Conservation (phyloP, 768 basidiomycete genomes). For the Flagelloscypha sp. region DNA sequence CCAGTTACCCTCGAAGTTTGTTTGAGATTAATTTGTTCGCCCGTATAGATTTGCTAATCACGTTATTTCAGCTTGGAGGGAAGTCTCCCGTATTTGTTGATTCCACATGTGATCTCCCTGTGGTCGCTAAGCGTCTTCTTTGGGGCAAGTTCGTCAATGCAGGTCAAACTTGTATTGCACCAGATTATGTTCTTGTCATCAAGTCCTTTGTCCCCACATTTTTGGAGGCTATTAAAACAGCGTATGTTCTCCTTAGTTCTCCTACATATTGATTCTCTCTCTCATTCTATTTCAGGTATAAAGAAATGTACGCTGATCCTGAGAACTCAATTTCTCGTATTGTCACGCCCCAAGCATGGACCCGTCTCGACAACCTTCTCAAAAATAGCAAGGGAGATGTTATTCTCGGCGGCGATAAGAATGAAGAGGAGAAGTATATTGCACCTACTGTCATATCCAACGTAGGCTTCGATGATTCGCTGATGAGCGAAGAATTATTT, state of each 20-base stretch:
- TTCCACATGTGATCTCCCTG: slow-evolving; percentile 54
- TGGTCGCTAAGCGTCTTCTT: slow-evolving; percentile 60
- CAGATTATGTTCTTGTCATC: slow-evolving; percentile 47
- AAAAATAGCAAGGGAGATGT: slow-evolving; percentile 59
- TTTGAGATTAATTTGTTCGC: not conserved
- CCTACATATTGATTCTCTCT: slow-evolving; percentile 10
- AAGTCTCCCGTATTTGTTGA: slow-evolving; percentile 75
- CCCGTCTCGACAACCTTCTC: slow-evolving; percentile 55
- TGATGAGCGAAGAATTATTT: slow-evolving; percentile 81
- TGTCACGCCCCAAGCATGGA: slow-evolving; percentile 43
- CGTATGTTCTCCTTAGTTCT: slow-evolving; percentile 17
- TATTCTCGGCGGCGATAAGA: slow-evolving; percentile 54
- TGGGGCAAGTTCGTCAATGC: slow-evolving; percentile 80
- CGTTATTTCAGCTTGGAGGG: slow-evolving; percentile 44
- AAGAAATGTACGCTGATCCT: slow-evolving; percentile 49
- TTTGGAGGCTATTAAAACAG: slow-evolving; percentile 33
- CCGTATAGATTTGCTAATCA: not conserved
- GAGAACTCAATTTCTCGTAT: slow-evolving; percentile 43
- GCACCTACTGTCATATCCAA: slow-evolving; percentile 67
- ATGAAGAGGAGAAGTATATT: slow-evolving; percentile 52
- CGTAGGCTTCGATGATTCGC: slow-evolving; percentile 52
- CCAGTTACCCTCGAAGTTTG: slow-evolving; percentile 53
- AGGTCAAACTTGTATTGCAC: slow-evolving; percentile 69
- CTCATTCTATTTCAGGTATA: slow-evolving; percentile 27
- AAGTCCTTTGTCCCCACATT: slow-evolving; percentile 32